Base-by-base conservation (phyloP, 139 green algal species). In the Zygnema cylindricum region DNA sequence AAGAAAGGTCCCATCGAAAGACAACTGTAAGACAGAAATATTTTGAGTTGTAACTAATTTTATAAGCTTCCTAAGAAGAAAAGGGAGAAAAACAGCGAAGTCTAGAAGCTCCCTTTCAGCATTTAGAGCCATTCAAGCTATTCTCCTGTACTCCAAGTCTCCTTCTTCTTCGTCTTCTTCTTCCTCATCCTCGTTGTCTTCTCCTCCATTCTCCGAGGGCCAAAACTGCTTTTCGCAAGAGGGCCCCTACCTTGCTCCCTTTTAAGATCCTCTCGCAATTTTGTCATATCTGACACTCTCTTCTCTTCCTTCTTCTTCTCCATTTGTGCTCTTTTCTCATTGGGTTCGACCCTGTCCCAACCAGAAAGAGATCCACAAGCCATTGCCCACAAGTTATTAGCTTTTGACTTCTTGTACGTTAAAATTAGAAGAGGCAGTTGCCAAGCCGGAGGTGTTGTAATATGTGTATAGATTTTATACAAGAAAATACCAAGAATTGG, bases 151-250 rank as follows among this genome's bases (percentile, higher is more conserved):
- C 16, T 85, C 77, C 55, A 55, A 57, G 7, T 87, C 54, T 83
- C 49, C 55, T 16, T 85, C 25, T 16, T 87, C 81, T 69, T 83
- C 43, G 63, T 87, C 81, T 33, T 83, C 43, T 7, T 38, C 55
- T 69, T 87, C 81, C 49, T 16, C 81, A 30, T 87, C 81, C 42
- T 87, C 81, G 22, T 87, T 69, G 33, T 86, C 69, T 11, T 41
- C 32, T 21, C 54, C 81, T 84, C 35, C 81, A 16, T 86, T 69
- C 43, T 87, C 32, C 7, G 23, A 35, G 49, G 21, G 22, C 81
- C 55, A 32, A 16, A 87, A 57, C 32, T 83, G 32, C 55, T 38
- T 87, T 69, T 87, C 25, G 22, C n/a, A n/a, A n/a, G n/a, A n/a
- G n/a, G n/a, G n/a, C n/a, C n/a, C n/a, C n/a, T n/a, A n/a, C 81